Percentiles rank a stretch among this genome's conserved stretches.
Evolutionary conservation across 345 rosid genomes (phyloP).

Genomic region (Turritis glabra): DNA sequence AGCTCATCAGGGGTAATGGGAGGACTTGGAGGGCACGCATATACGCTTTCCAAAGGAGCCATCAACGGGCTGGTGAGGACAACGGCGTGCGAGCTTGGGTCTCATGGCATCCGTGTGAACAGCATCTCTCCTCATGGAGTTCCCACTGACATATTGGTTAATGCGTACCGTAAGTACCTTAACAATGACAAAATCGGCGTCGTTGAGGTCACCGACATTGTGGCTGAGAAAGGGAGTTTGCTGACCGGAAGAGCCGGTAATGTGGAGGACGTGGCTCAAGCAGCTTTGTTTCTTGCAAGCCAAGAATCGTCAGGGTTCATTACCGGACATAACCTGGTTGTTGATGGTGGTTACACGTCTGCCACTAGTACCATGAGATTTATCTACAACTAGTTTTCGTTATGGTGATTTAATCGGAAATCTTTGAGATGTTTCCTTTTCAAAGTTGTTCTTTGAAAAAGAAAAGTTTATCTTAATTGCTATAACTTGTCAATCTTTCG

Average conservation of each 20-base stretch:
- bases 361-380: conserved; percentile 45
- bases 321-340: conserved; percentile 73
- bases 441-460: not conserved
- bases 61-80: conserved; percentile 59
- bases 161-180: conserved; percentile 47
- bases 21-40: conserved; percentile 76
- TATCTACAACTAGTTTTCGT: conserved; percentile 46
- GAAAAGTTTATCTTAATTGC: too few relatives aligned
- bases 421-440: not conserved
- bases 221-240: conserved; percentile 66
- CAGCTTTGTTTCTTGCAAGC: conserved; percentile 70
- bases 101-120: conserved; percentile 70
- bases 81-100: conserved; percentile 73
- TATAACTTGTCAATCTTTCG: too few relatives aligned
- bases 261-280: conserved; percentile 66
- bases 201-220: conserved; percentile 53
- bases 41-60: conserved; percentile 68
- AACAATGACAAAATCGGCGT: conserved; percentile 46
- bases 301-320: conserved; percentile 63
- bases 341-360: conserved; percentile 83
- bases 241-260: conserved; percentile 54
- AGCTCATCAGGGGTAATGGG: conserved; percentile 82
- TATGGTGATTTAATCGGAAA: not conserved
- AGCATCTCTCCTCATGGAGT: conserved; percentile 92
- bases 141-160: conserved; percentile 77